Evolutionary conservation across 192 early-diverging fungal species (phyloP).

Genomic region (Backusella tuberculispora): DNA sequence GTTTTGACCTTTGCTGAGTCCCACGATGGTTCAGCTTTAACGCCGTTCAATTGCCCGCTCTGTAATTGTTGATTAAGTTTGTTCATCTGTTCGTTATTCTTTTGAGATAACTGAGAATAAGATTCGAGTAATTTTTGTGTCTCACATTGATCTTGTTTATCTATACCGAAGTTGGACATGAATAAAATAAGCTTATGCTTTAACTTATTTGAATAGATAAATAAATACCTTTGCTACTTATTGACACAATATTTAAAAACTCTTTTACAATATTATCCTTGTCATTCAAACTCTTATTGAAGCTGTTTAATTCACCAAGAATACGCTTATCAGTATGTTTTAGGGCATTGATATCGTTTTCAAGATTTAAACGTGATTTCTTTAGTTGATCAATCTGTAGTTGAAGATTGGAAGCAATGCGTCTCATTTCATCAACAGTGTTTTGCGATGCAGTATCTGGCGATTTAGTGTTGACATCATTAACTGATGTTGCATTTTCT

Average conservation of each 20-base stretch:
- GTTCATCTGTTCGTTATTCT: conserved; percentile 17
- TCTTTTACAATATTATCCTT: conserved; percentile 54
- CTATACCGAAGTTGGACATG: neutral
- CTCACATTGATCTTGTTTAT: conserved; percentile 3
- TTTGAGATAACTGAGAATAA: conserved; percentile 35
- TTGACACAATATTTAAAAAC: conserved; percentile 13
- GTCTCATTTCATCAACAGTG: conserved; percentile 2
- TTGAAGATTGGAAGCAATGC: conserved; percentile 10
- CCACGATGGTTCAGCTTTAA: neutral
- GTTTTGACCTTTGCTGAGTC: neutral
- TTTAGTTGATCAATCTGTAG: conserved; percentile 21
- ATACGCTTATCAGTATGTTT: conserved; percentile 12
- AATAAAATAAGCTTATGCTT: neutral
- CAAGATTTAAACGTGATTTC: conserved; percentile 7
- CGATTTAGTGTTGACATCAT: neutral
- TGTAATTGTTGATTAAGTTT: conserved; percentile 11
- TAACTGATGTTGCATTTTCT: neutral
- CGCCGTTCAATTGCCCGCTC: neutral
- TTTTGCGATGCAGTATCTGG: neutral
- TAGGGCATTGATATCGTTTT: conserved; percentile 1
- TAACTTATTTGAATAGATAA: neutral
- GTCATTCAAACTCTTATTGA: conserved; percentile 47
- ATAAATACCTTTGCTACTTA: neutral
- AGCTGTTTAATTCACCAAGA: conserved; percentile 45
- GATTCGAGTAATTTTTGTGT: conserved; percentile 41